Evolutionary conservation across 805 yeast species (phyloP), one percentile per base, ranked within the genome.

Genomic region (Wickerhamomyces mucosus): DNA sequence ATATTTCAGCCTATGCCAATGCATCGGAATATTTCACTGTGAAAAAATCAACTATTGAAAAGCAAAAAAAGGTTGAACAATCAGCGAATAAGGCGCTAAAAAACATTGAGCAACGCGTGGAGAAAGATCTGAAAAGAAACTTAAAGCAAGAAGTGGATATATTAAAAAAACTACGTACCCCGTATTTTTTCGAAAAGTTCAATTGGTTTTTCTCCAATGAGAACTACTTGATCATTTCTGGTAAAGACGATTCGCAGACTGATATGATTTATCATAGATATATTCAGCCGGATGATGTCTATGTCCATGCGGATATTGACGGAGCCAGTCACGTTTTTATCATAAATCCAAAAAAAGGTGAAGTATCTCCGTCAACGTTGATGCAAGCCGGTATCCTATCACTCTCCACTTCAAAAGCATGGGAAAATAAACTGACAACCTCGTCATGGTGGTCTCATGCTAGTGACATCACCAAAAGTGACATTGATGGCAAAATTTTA

Each of bases 161-260:
- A 5, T 53, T 65, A 21, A 76, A 71, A 39, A 74, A 70, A 23
- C 59, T 81, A 20, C 68, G 96, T 28, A 64, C 71, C 5, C 85
- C 84, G 28, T 78, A 65, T 50, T 88, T 96, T 83, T 92, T 92
- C 59, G 98, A 92, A 51, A 92, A 89, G 55, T 89, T 78, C 54
- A 75, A 67, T 48, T 92, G 98, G 98, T 92, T 92, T 49, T 63
- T 88, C n/a, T 72, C 96, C 0, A 75, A 78, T 42, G 97, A 89
- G 50, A 88, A 92, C 0, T 86, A 81, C 48, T 58, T 92, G 30
- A 81, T 94, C 36, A 55, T 92, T 33, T 85, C 88, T 28, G 97
- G 96, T 2, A 74, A 85, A 40, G 96, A 92, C 50, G 70, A 66
- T 15, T 53, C 72, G 5, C 97, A 89, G 51, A 67, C 74, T 5